Evolutionary conservation across 1,139 yeast genomes (phyloP), one percentile per base, ranked within the genome.

Genomic region (Scheffersomyces quercinus): DNA sequence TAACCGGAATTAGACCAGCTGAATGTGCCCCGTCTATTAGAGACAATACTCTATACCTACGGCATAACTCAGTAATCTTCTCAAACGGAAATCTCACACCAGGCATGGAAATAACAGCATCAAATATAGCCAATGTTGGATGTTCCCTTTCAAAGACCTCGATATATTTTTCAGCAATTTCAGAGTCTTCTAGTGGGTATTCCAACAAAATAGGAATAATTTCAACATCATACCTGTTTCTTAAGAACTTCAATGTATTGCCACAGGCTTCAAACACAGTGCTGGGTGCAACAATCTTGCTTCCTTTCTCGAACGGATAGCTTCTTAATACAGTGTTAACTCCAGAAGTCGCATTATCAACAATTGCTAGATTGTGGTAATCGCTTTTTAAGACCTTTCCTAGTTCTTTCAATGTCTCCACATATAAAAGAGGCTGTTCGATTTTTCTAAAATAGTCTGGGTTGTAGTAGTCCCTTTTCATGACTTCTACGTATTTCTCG

Each of bases 1-100:
- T 70, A 24, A 83, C 50, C 3, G 77, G 76, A 8, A 81, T 54
- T 41, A 81, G 62, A 0, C 93, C 93, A 31, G 80, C 69, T 1
- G 82, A 78, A 58, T 86, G 93, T 3, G 93, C 90, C 10, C 85
- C 93, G 57, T 86, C 95, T 26, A 86, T 73, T 34, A 83, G 62
- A 3, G 88, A 79, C 36, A 82, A 52, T 5, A 80, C 77, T 8
- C 64, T 62, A 46, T 78, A 64, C 39, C 76, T 58, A n/a, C 65
- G 62, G 53, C 88, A 81, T 38, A 79, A 59, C n/a, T 60, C 50
- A 3, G 73, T 68, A 43, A 85, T 53, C 44, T 68, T 58, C 47
- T 74, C 74, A 61, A 73, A 84, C 0, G 95, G 93, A 35, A 83
- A 58, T 20, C 67, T 58, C 7, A 76, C 76, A 3, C 85, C 85